Percentiles rank a stretch among this genome's conserved stretches.
These are phyloP conservation scores for Vigna trinervia DNA, from an alignment of 306 rosid species.

Conservation along the genomic window DNA sequence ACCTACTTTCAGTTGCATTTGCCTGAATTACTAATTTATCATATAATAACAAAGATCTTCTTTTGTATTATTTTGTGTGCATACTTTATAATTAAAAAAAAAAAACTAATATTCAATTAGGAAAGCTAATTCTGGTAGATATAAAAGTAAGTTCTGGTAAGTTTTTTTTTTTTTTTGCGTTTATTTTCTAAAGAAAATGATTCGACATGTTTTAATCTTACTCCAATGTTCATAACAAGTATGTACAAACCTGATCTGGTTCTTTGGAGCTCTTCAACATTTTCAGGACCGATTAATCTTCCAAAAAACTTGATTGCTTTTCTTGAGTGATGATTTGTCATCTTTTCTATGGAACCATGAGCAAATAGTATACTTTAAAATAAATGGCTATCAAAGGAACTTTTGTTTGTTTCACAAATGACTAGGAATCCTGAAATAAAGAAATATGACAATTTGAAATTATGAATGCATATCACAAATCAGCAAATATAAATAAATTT, in stretches of 20 bases:
- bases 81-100: not conserved
- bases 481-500: too few relatives aligned
- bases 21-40: too few relatives aligned
- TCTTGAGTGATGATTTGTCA: constrained; percentile 53
- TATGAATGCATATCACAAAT: not conserved
- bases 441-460: constrained; percentile 26
- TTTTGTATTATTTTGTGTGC: not conserved
- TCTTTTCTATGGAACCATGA: constrained; percentile 36
- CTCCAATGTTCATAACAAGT: constrained; percentile 20
- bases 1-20: too few relatives aligned
- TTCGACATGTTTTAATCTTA: not conserved
- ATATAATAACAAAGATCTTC: too few relatives aligned
- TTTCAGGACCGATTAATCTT: constrained; percentile 47
- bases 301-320: constrained; percentile 53
- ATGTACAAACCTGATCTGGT: constrained; percentile 59
- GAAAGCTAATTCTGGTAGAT: not conserved
- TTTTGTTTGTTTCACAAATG: constrained; percentile 25
- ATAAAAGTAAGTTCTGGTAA: constrained; percentile 1
- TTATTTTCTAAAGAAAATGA: not conserved
- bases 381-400: constrained; percentile 18
- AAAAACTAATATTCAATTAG: not conserved
- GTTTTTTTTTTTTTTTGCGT: not conserved
- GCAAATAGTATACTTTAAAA: constrained; percentile 27
- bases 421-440: constrained; percentile 43
- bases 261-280: constrained; percentile 54